phyloP scores from a whole-genome alignment of 202 grass and related monocot genomes.

The Brachypodium distachyon region DNA sequence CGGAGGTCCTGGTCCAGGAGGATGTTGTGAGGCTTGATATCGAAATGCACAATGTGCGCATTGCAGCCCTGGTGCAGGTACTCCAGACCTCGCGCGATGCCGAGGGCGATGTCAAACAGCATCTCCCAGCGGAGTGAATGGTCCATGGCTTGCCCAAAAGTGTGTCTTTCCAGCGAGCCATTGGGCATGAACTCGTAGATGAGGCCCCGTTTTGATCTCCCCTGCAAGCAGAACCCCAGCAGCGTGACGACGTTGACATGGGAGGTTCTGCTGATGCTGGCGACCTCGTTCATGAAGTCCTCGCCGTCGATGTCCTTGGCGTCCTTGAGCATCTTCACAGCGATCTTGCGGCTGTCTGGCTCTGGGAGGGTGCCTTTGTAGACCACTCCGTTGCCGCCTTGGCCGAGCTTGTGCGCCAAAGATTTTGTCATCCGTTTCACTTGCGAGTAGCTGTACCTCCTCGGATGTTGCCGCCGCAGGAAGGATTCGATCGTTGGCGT shows the following conservation, averaged over 20 bases:
- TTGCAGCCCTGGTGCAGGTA: conserved; percentile 47
- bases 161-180: conserved; percentile 35
- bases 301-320: conserved; percentile 14
- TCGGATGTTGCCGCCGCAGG: conserved; percentile 8
- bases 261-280: conserved; percentile 53
- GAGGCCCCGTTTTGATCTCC: conserved; percentile 14
- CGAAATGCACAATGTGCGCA: conserved; percentile 15
- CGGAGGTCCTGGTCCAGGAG: not conserved
- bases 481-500: conserved; percentile 3
- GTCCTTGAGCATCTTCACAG: conserved; percentile 48
- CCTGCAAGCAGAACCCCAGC: conserved; percentile 47
- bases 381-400: conserved; percentile 46
- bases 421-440: conserved; percentile 40
- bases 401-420: conserved; percentile 34
- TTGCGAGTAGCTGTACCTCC: conserved; percentile 35
- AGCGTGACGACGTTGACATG: conserved; percentile 68
- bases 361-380: conserved; percentile 35
- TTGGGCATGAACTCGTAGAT: not conserved
- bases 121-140: conserved; percentile 31
- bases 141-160: not conserved
- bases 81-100: conserved; percentile 39
- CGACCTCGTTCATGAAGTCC: conserved; percentile 58
- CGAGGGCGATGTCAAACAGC: conserved; percentile 30
- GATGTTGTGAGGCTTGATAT: not conserved
- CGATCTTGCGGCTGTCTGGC: conserved; percentile 28